Evolutionary conservation across 2,329 filamentous ascomycete genomes (phyloP), one percentile per base, ranked within the genome.

Genomic region (Fusarium solani-melongenae): DNA sequence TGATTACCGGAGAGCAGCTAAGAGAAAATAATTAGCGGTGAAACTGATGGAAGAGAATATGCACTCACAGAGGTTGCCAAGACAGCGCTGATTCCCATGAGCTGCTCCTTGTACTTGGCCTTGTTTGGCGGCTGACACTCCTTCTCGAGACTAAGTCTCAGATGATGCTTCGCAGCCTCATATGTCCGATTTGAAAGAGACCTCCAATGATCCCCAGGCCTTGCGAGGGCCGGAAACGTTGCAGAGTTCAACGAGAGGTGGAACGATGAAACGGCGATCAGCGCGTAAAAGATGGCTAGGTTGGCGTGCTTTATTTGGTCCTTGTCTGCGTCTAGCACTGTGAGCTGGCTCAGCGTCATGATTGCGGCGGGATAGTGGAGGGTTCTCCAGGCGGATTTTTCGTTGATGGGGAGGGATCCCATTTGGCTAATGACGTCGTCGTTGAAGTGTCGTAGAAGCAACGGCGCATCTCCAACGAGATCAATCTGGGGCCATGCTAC

Each of bases 361-460:
- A 75, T 60, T 1, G 74, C 73, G 0, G 71, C 76, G 0, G 74
- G 74, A n/a, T 75, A 70, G 5, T 76, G 72, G 0, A 76, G 60
- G 2, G 70, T 76, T 5, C 51, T 72, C 74, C 74, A 76, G 1
- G 74, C 71, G 2, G 74, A 76, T 5, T 76, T 76, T 22, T 76
- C 73, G 11, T 75, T 76, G 9, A 76, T 76, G 1, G 74, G 74
- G 0, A 76, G 41, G 11, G 74, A 76, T 0, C 74, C 74, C 74
- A 76, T 76, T 6, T 76, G 73, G 10, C 60, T 71, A 14, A 76
- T 76, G 22, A 76, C 74, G 2, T 76, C 69, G 61, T 76, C 61
- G 44, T 76, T 76, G 24, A 76, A 76, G n/a, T 76, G 74, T 5
- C 65, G 67, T 0, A 76, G 15, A 2, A 76, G 53, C 0, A 76